phyloP scores from a whole-genome alignment of 116 monocot genomes.

The Dioscorea cayenensis region DNA sequence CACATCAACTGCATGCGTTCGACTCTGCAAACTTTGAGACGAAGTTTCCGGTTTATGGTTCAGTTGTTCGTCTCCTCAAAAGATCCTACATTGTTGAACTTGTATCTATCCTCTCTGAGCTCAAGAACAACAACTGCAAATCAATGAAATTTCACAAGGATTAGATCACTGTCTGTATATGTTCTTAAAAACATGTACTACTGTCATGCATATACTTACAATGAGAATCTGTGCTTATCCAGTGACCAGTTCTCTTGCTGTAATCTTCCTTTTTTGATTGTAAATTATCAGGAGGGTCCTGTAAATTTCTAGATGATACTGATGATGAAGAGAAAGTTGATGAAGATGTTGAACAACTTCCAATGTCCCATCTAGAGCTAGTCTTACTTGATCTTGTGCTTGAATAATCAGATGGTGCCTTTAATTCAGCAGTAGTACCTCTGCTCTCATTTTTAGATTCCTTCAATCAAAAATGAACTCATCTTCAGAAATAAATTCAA shows the following conservation, averaged over 20 bases:
- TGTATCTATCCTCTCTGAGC: constrained; percentile 1
- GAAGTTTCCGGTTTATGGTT: too few relatives aligned
- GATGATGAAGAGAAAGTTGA: constrained; percentile 6
- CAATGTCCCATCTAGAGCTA: constrained; percentile 11
- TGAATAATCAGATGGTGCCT: not conserved
- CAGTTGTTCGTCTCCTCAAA: too few relatives aligned
- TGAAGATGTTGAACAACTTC: constrained; percentile 12
- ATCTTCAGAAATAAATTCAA: not conserved
- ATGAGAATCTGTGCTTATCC: constrained; percentile 3
- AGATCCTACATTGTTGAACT: too few relatives aligned
- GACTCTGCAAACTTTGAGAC: too few relatives aligned
- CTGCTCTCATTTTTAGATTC: not conserved
- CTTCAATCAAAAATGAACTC: not conserved
- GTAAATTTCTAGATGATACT: not conserved
- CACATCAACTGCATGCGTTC: too few relatives aligned
- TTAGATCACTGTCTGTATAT: not conserved
- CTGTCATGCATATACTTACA: constrained; percentile 3
- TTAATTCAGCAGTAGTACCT: not conserved
- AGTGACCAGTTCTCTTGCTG: not conserved
- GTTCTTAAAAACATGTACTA: not conserved
- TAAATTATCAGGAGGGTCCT: not conserved
- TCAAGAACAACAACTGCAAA: constrained; percentile 11
- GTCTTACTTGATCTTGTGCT: not conserved
- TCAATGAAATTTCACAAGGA: not conserved
- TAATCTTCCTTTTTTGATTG: not conserved